Evolutionary conservation across 495 filamentous ascomycete genomes (phyloP), one percentile per base, ranked within the genome.

Genomic region (Podospora pseudocomata): DNA sequence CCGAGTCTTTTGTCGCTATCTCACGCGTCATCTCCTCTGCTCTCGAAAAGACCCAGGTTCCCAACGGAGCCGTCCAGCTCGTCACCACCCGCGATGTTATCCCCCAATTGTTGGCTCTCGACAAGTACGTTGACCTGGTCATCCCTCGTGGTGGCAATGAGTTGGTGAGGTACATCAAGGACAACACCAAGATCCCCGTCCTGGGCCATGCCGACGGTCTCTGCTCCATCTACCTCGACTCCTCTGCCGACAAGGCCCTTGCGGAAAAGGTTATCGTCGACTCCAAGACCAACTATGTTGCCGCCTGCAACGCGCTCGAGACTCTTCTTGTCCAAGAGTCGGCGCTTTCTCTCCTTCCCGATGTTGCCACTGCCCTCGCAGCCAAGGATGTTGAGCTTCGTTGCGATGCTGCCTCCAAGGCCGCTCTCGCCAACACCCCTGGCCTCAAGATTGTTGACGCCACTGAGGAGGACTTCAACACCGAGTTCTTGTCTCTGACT

Each of bases 201-300:
- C 87, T 99, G 30, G 95, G 95, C 44, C 95, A 99, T 76, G 96
- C 95, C 15, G 96, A 99, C 76, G 95, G 95, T 32, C 85, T 98
- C 67, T 99, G 95, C 82, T 87, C 87, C 66, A 89, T 94, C 67
- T 99, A 97, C 79, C 86, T 99, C 39, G 91, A 94, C 71, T 79
- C 84, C 15, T 91, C 94, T 59, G 94, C 92, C 28, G 89, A 94
- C 70, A 79, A 81, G 23, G 80, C 86, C 27, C 89, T 89, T 74
- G 91, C 92, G 28, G 85, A 87, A 15, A 90, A 89, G 65, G 90
- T 97, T 23, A 82, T 98, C 19, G 80, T 97, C 69, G 96, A 99
- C 79, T 90, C 94, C 23, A 99, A 99, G 78, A 91, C 90, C 6
- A 87, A 89, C 77, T 99, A 99, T 77, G 91, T 94, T 6, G 96